These are phyloP conservation scores for Scutellaria baicalensis DNA, from an alignment of 257 asterid species.

Conservation along the genomic window DNA sequence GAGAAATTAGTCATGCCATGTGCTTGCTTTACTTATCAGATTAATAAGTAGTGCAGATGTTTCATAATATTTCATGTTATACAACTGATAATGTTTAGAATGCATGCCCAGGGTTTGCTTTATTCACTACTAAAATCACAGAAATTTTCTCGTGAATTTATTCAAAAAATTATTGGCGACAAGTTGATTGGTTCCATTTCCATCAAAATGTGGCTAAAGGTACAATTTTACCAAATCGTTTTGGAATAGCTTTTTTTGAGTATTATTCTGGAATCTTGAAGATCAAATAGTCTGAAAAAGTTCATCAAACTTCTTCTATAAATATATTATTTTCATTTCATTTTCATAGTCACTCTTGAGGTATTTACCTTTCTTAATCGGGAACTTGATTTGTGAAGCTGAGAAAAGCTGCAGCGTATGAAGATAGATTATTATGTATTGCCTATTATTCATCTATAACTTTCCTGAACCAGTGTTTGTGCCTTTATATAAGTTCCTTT, in stretches of 20 bases:
- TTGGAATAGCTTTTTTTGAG: not conserved
- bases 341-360: not conserved
- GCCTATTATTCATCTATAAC: not conserved
- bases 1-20: not conserved
- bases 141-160: not conserved
- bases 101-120: not conserved
- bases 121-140: not conserved
- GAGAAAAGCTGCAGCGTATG: not conserved
- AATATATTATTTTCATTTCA: not conserved
- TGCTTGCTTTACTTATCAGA: not conserved
- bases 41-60: too few relatives aligned
- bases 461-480: not conserved
- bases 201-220: not conserved
- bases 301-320: not conserved
- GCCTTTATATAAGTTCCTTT: not conserved
- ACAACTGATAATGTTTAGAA: not conserved
- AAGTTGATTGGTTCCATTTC: not conserved
- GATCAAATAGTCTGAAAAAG: not conserved
- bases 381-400: not conserved
- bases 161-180: not conserved
- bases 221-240: not conserved
- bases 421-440: not conserved
- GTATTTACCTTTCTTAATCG: not conserved
- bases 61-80: not conserved
- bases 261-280: not conserved